These are phyloP conservation scores for Scedosporium aurantiacum DNA, from an alignment of 2,329 filamentous ascomycete genomes.

Conservation along the genomic window DNA sequence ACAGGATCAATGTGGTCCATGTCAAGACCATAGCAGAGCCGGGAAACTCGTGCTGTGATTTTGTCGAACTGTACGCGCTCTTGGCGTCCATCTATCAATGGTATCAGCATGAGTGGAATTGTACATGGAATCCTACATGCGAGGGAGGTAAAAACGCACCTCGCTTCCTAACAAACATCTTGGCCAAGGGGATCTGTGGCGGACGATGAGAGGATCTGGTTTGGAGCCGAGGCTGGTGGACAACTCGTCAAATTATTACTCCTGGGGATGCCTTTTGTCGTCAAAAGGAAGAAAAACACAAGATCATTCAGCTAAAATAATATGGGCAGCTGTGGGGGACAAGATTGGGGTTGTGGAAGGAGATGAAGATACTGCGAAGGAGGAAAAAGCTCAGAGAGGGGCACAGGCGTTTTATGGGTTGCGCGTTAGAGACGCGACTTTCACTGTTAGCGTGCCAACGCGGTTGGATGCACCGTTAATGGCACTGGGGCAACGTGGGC, in stretches of 20 bases:
- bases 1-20: constrained; percentile 91
- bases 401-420: constrained; percentile 1
- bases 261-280: neutral
- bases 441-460: constrained; percentile 1
- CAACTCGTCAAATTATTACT: neutral
- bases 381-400: neutral
- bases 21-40: constrained; percentile 95
- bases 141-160: constrained; percentile 31
- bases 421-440: constrained; percentile 5
- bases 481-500: too few species aligned
- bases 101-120: constrained; percentile 16
- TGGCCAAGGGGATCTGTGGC: constrained; percentile 14
- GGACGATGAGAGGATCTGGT: neutral
- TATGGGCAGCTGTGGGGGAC: neutral
- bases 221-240: neutral
- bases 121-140: neutral
- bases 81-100: constrained; percentile 78
- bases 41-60: constrained; percentile 96
- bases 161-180: constrained; percentile 54
- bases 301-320: constrained; percentile 1
- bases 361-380: constrained; percentile 12
- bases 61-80: constrained; percentile 99
- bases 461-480: too few species aligned
- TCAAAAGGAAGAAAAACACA: neutral
- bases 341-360: constrained; percentile 11